A percentile compares a stretch with the other conserved stretches of the same genome.
Evolutionary conservation across 108 stramenopile species (phyloP).

Genomic region (Asterionellopsis glacialis): DNA sequence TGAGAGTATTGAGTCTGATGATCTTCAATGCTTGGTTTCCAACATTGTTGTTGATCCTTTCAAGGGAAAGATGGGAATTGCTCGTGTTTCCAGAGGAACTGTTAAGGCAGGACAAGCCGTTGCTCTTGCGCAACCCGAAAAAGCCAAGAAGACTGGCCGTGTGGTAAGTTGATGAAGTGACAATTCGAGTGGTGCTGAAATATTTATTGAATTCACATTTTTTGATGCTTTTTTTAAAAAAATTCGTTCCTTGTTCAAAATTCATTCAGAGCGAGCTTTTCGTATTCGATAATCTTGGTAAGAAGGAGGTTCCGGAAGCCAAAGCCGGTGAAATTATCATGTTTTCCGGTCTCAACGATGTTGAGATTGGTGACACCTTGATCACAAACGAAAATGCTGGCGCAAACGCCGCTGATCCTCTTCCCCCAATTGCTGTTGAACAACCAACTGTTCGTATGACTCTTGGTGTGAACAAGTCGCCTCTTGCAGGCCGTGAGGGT

Average conservation of each 20-base stretch:
- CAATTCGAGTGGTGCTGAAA: too few relatives aligned
- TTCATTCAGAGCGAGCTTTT: conserved; percentile 43
- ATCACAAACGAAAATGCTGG: conserved; percentile 82
- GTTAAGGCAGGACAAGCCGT: conserved; percentile 77
- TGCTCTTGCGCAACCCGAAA: conserved; percentile 71
- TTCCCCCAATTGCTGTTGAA: conserved; percentile 95
- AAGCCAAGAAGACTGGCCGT: conserved; percentile 75
- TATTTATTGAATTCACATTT: too few relatives aligned
- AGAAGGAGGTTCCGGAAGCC: conserved; percentile 85
- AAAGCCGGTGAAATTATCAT: conserved; percentile 97
- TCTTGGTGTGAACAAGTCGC: conserved; percentile 98
- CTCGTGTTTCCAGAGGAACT: conserved; percentile 85
- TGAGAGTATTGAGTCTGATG: conserved; percentile 46
- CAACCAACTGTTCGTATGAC: conserved; percentile 99
- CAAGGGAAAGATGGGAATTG: conserved; percentile 99
- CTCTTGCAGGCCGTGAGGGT: conserved; percentile 97
- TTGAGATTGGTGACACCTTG: conserved; percentile 96
- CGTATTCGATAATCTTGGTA: conserved; percentile 94
- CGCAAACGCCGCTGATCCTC: conserved; percentile 73
- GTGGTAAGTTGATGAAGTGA: conserved; percentile 33
- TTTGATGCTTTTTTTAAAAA: too few relatives aligned
- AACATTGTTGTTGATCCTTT: conserved; percentile 98
- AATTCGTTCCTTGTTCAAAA: too few relatives aligned
- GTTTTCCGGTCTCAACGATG: conserved; percentile 88
- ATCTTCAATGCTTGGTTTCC: conserved; percentile 84